Evolutionary conservation across 2,329 filamentous ascomycete species (phyloP).

Genomic region (Dactylellina drechsleri): DNA sequence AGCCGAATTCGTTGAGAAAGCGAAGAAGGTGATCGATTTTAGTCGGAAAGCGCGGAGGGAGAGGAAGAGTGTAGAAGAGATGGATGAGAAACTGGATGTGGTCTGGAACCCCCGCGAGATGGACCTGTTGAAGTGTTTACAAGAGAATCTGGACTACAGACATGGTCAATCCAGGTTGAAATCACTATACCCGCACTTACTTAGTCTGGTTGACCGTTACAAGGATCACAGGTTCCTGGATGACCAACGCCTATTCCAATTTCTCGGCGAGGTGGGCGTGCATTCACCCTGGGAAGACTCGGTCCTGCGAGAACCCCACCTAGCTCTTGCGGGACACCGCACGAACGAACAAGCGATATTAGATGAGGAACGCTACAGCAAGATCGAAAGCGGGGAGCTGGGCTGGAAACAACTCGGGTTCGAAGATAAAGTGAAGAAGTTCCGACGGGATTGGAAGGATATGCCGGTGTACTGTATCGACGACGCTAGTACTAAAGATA

Average conservation of each 20-base stretch:
- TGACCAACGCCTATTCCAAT: slow-evolving; percentile 68
- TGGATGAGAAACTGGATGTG: slow-evolving; percentile 46
- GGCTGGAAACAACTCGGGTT: slow-evolving; percentile 60
- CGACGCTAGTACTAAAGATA: slow-evolving; percentile 71
- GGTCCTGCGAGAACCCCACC: slow-evolving; percentile 69
- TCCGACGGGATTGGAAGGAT: slow-evolving; percentile 71
- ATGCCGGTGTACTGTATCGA: slow-evolving; percentile 79
- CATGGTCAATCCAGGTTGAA: slow-evolving; percentile 69
- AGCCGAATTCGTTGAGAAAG: slow-evolving; percentile 65
- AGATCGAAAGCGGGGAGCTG: slow-evolving; percentile 40
- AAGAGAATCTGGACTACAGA: slow-evolving; percentile 72
- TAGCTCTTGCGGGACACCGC: slow-evolving; percentile 63
- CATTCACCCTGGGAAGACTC: slow-evolving; percentile 77
- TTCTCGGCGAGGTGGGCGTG: slow-evolving; percentile 79
- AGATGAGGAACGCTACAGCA: slow-evolving; percentile 37
- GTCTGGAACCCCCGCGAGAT: slow-evolving; percentile 67
- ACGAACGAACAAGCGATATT: slow-evolving; percentile 28
- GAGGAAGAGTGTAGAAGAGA: slow-evolving; percentile 33
- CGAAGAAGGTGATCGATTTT: slow-evolving; percentile 66
- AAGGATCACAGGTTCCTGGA: slow-evolving; percentile 69
- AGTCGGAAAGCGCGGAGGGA: slow-evolving; percentile 66
- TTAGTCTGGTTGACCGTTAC: slow-evolving; percentile 69
- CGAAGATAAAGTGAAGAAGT: slow-evolving; percentile 65
- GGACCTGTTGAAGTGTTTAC: slow-evolving; percentile 74
- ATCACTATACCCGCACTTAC: slow-evolving; percentile 71